Percentiles rank a stretch among this genome's conserved stretches.
These are phyloP conservation scores for Saccharomyces hybrid DNA, from an alignment of 1,139 yeast species.

Conservation along the genomic window DNA sequence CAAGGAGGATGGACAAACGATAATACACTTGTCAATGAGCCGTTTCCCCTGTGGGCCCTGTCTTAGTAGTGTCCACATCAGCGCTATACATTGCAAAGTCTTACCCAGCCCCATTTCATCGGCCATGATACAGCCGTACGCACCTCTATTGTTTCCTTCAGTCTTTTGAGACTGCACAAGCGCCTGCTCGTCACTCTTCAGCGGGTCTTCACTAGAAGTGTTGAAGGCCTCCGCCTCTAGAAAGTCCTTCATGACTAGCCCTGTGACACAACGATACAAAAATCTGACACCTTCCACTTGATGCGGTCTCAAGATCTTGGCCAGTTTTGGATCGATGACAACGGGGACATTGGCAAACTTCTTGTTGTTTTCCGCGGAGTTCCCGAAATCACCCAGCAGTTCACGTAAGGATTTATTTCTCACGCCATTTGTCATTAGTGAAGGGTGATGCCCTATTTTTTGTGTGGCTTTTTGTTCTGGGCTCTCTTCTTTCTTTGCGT, in stretches of 20 bases:
- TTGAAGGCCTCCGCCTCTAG: conserved; percentile 24
- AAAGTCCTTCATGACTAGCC: conserved; percentile 46
- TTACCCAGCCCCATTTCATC: conserved; percentile 99
- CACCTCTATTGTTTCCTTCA: conserved; percentile 49
- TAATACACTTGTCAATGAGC: conserved; percentile 82
- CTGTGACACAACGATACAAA: conserved; percentile 82
- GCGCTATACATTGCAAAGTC: conserved; percentile 83
- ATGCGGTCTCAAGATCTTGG: conserved; percentile 86
- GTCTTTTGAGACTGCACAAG: neutral
- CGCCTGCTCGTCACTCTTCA: neutral
- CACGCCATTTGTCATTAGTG: conserved; percentile 27
- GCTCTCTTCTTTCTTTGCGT: conserved; percentile 14
- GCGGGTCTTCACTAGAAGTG: conserved; percentile 1
- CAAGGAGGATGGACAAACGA: conserved; percentile 91
- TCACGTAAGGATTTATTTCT: conserved; percentile 68
- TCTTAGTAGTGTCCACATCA: conserved; percentile 86
- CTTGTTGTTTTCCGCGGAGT: conserved; percentile 24
- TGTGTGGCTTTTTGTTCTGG: conserved; percentile 6
- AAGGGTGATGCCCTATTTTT: conserved; percentile 14
- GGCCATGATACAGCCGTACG: conserved; percentile 97
- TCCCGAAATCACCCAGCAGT: conserved; percentile 57
- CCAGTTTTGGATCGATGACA: conserved; percentile 83
- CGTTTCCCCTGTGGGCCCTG: conserved; percentile 87
- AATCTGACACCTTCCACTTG: conserved; percentile 94
- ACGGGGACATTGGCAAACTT: conserved; percentile 84